phyloP scores from a whole-genome alignment of 2,329 filamentous ascomycete genomes.

The Proliferodiscus dingleyae region DNA sequence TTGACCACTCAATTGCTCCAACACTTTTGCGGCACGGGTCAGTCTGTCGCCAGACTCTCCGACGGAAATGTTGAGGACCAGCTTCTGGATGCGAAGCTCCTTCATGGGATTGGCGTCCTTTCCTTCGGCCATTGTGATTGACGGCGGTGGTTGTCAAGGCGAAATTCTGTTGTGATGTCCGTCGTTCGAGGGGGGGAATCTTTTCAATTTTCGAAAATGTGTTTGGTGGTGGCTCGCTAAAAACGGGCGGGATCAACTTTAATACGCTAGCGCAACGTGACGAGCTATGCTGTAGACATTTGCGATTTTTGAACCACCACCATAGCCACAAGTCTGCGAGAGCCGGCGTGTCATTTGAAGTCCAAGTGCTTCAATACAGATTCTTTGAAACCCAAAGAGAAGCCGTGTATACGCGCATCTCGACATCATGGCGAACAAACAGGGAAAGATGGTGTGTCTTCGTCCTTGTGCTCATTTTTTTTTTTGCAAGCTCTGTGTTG shows the following conservation, averaged over 20 bases:
- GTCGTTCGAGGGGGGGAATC: slow-evolving; percentile 19
- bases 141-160: slow-evolving; percentile 17
- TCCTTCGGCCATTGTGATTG: slow-evolving; percentile 56
- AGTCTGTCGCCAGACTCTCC: slow-evolving; percentile 99
- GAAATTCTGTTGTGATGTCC: slow-evolving; percentile 7
- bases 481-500: slow-evolving; percentile 44
- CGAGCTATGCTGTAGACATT: slow-evolving; percentile 7
- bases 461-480: slow-evolving; percentile 30
- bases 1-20: slow-evolving; percentile 99
- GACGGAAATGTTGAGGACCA: slow-evolving; percentile 99
- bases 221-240: slow-evolving; percentile 5
- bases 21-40: slow-evolving; percentile 98
- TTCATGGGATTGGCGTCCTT: slow-evolving; percentile 98
- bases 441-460: slow-evolving; percentile 95
- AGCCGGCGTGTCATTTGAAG: slow-evolving; percentile 31
- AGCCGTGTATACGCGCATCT: slow-evolving; percentile 35
- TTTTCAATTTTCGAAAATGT: slow-evolving; percentile 15
- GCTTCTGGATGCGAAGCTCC: slow-evolving; percentile 99
- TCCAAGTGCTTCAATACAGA: slow-evolving; percentile 29
- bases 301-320: slow-evolving; percentile 14
- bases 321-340: slow-evolving; percentile 22
- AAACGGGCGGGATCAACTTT: slow-evolving; percentile 8
- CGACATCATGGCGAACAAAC: slow-evolving; percentile 75
- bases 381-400: slow-evolving; percentile 34
- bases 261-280: slow-evolving; percentile 6